phyloP scores from a whole-genome alignment of 1,284 basidiomycete genomes.

The Ganoderma leucocontextum region DNA sequence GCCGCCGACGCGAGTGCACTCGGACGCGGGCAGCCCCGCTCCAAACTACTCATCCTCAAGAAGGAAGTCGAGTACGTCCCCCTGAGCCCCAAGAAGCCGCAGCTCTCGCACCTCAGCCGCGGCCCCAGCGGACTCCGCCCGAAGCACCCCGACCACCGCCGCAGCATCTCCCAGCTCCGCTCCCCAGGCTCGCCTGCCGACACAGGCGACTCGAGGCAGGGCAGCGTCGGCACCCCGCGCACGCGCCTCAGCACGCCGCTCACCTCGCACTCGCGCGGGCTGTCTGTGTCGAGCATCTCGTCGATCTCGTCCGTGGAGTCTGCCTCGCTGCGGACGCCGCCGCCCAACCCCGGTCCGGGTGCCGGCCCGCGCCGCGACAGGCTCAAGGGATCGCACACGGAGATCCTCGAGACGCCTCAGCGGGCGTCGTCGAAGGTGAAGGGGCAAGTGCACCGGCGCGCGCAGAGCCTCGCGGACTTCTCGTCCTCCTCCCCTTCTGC shows the following conservation, averaged over 20 bases:
- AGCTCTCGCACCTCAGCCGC: slow-evolving; percentile 43
- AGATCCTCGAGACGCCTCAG: slow-evolving; percentile 23
- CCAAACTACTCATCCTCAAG: slow-evolving; percentile 64
- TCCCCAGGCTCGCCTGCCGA: slow-evolving; percentile 21
- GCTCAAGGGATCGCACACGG: neutral
- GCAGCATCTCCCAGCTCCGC: slow-evolving; percentile 15
- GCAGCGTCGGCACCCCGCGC: slow-evolving; percentile 15
- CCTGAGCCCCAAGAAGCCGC: slow-evolving; percentile 68
- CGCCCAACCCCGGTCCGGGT: neutral
- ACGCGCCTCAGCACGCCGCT: slow-evolving; percentile 13
- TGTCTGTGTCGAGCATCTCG: slow-evolving; percentile 26
- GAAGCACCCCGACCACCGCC: slow-evolving; percentile 24
- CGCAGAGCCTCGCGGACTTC: slow-evolving; percentile 41
- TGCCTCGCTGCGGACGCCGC: neutral
- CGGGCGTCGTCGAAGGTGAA: slow-evolving; percentile 8
- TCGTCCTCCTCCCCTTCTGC: slow-evolving; percentile 13
- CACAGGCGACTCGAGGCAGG: slow-evolving; percentile 22
- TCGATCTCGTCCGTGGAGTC: slow-evolving; percentile 19
- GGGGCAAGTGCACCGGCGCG: slow-evolving; percentile 37
- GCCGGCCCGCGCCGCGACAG: neutral
- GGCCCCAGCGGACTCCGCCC: slow-evolving; percentile 40
- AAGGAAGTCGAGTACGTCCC: slow-evolving; percentile 78
- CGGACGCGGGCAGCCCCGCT: slow-evolving; percentile 47
- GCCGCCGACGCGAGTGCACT: slow-evolving; percentile 15
- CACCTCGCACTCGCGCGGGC: slow-evolving; percentile 25